Evolutionary conservation across 345 rosid genomes (phyloP).

Genomic region (Pugionium dolabratum): DNA sequence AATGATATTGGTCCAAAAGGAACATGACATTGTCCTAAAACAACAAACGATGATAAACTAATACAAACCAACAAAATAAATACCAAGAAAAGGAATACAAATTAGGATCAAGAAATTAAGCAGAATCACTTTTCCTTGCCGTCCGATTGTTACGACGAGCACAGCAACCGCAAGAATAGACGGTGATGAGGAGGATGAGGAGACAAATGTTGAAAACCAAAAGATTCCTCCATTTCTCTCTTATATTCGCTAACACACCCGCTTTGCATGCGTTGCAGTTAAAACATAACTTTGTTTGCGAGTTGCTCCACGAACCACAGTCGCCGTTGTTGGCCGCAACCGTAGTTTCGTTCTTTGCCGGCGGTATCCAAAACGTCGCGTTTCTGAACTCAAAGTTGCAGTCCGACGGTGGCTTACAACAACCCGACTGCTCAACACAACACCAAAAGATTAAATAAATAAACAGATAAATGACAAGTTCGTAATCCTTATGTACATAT

Average conservation of each 20-base stretch:
- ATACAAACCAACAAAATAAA: too few relatives aligned
- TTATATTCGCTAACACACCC: constrained; percentile 50
- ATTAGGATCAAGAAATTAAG: background rate
- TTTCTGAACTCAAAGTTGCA: constrained; percentile 55
- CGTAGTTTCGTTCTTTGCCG: constrained; percentile 26
- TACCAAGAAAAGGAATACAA: too few relatives aligned
- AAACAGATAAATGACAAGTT: too few relatives aligned
- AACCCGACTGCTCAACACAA: constrained; percentile 51
- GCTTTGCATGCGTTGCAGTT: constrained; percentile 65
- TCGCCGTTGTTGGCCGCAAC: constrained; percentile 33
- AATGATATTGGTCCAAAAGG: constrained; percentile 8
- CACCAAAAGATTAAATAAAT: too few relatives aligned
- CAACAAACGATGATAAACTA: too few relatives aligned
- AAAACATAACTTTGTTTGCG: constrained; percentile 48
- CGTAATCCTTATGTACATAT: too few relatives aligned
- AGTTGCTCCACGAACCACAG: constrained; percentile 57
- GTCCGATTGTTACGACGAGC: constrained; percentile 44
- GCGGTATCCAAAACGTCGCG: constrained; percentile 35
- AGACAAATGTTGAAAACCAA: constrained; percentile 41
- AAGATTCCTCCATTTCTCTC: constrained; percentile 48
- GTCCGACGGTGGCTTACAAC: constrained; percentile 66
- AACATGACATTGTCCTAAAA: too few relatives aligned
- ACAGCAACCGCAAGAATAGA: constrained; percentile 43
- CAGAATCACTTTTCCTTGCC: constrained; percentile 12
- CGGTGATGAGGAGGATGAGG: constrained; percentile 35